Percentiles rank a stretch among this genome's conserved stretches.
Evolutionary conservation across 2,329 filamentous ascomycete species (phyloP).

Genomic region (Coniochaeta sp.): DNA sequence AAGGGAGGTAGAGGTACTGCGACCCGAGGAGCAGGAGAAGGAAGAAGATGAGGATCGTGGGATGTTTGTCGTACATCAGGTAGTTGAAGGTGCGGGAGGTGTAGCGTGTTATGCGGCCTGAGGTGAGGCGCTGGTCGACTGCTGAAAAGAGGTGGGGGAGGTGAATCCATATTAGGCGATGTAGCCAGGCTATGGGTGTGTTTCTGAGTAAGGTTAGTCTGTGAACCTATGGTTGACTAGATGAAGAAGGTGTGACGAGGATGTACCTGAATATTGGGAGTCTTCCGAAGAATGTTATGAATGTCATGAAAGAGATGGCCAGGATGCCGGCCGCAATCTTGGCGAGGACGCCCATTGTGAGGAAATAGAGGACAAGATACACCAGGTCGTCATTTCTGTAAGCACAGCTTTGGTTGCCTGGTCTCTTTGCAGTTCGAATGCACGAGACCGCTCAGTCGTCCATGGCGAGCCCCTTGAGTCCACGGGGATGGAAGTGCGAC

Average conservation of each 20-base stretch:
- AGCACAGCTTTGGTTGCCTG: too few species aligned
- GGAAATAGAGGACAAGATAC: not conserved
- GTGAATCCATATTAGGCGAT: slow-evolving; percentile 69
- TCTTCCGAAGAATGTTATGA: slow-evolving; percentile 87
- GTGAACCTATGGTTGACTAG: too few species aligned
- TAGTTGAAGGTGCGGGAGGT: slow-evolving; percentile 58
- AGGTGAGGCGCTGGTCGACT: slow-evolving; percentile 64
- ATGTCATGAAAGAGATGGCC: slow-evolving; percentile 72
- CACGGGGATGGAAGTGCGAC: too few species aligned
- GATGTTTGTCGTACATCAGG: slow-evolving; percentile 82
- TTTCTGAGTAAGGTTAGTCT: slow-evolving; percentile 44
- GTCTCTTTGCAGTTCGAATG: not conserved
- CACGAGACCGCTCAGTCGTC: not conserved
- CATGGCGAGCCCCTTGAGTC: too few species aligned
- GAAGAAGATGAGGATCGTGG: slow-evolving; percentile 86
- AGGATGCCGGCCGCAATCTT: slow-evolving; percentile 59
- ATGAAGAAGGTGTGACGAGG: not conserved
- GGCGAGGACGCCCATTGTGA: slow-evolving; percentile 58
- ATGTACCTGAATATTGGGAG: slow-evolving; percentile 68
- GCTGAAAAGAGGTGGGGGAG: slow-evolving; percentile 58
- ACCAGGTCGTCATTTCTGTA: not conserved
- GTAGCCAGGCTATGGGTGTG: slow-evolving; percentile 78
- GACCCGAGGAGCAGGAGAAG: slow-evolving; percentile 63
- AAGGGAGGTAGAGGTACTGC: slow-evolving; percentile 66
- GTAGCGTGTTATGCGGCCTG: slow-evolving; percentile 57